Base-by-base conservation (phyloP, 306 rosid genomes). In the Vachellia pachyceras region DNA sequence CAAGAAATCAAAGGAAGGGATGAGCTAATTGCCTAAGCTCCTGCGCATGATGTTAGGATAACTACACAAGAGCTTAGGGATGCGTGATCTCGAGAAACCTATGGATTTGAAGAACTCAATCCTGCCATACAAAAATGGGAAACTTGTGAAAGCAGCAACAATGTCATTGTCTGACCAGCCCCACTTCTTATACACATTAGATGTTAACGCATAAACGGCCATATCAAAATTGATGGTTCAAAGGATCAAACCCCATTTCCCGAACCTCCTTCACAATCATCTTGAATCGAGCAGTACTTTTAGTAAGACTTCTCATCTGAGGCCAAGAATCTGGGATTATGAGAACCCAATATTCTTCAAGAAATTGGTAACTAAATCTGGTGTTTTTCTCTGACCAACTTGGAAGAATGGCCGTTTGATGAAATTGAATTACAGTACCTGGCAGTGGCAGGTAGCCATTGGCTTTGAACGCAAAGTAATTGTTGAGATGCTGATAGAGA, bases 131-230 rank as follows among this genome's bases (percentile, higher is more conserved):
- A 29, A 29, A 29, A 29, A 29, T 2, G 33, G 33, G 33, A 29
- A 29, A 29, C 33, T 29, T 29, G 33, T 29, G 33, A 29, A 29
- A 29, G 33, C 33, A 29, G 33, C 33, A 29, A 29, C 33, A 29
- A 29, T 29, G 33, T 29, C 33, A 29, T 29, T 15, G 4, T 64
- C 69, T 0, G 69, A 64, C 69, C 69, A 64, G 8, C 69, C 69
- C 69, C 87, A 86, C 9, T 69, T n/a, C n/a, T n/a, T 80, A 61
- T 83, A 83, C 54, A 50, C 25, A 12, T 64, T 37, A 29, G 22
- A 14, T 5, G 47, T 10, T 25, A 58, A 47, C 1, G 35, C 25
- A 69, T 4, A 2, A 20, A 78, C 67, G 49, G 75, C 85, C 39
- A 1, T 12, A n/a, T 15, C 2, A 65, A 2, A 65, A 65, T 3